Evolutionary conservation across 768 basidiomycete genomes (phyloP).

Genomic region (Imleria badia): DNA sequence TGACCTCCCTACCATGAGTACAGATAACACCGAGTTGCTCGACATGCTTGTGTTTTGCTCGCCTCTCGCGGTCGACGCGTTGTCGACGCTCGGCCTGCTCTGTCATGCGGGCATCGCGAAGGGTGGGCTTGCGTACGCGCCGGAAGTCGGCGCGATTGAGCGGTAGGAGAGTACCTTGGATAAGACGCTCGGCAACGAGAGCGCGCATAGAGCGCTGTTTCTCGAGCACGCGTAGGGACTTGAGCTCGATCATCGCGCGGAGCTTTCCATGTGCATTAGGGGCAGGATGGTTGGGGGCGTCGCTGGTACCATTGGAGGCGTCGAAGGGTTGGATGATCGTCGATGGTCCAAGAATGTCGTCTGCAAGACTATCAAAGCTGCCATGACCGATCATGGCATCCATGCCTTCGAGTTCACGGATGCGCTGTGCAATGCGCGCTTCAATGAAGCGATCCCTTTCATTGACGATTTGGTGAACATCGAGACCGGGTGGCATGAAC

Average conservation of each 20-base stretch:
- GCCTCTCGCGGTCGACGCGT: slow-evolving; percentile 85
- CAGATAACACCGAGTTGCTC: slow-evolving; percentile 90
- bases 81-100: slow-evolving; percentile 91
- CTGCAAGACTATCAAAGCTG: slow-evolving; percentile 52
- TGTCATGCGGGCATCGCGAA: slow-evolving; percentile 86
- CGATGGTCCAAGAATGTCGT: slow-evolving; percentile 30
- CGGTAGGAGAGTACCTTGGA: slow-evolving; percentile 85
- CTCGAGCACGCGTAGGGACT: slow-evolving; percentile 81
- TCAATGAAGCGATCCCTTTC: slow-evolving; percentile 93
- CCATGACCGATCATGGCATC: slow-evolving; percentile 82
- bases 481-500: slow-evolving; percentile 87
- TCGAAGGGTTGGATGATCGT: slow-evolving; percentile 14
- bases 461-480: slow-evolving; percentile 86
- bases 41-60: slow-evolving; percentile 95
- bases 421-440: slow-evolving; percentile 83
- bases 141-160: slow-evolving; percentile 92
- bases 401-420: slow-evolving; percentile 79
- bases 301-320: slow-evolving; percentile 37
- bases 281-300: slow-evolving; percentile 46
- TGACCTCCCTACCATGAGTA: slow-evolving; percentile 74
- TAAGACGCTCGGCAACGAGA: slow-evolving; percentile 81
- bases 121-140: slow-evolving; percentile 76
- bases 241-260: slow-evolving; percentile 90
- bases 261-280: slow-evolving; percentile 78
- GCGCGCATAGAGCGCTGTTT: slow-evolving; percentile 90